Conservation (phyloP, 352 stramenopile genomes). For the Phytophthora rubi region DNA sequence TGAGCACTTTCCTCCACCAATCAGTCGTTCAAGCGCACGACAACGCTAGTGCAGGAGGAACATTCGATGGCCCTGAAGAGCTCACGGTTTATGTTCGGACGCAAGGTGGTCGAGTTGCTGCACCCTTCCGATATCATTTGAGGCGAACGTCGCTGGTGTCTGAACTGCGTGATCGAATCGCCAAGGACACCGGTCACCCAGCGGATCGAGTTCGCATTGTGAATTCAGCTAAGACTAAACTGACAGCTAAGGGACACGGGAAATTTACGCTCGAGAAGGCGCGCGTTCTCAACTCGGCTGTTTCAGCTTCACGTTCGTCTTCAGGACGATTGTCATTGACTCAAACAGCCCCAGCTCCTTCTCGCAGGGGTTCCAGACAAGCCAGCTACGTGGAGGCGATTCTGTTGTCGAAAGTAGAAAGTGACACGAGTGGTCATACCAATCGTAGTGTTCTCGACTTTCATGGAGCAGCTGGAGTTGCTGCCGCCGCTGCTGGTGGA, state of each 20-base stretch:
- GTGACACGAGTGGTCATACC: slow-evolving; percentile 61
- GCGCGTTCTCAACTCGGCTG: slow-evolving; percentile 46
- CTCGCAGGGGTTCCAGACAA: slow-evolving; percentile 34
- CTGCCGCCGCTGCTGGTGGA: slow-evolving; percentile 32
- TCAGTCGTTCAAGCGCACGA: slow-evolving; percentile 50
- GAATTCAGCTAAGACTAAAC: slow-evolving; percentile 74
- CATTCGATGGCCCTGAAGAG: slow-evolving; percentile 56
- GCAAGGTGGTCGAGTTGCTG: slow-evolving; percentile 64
- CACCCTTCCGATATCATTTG: slow-evolving; percentile 69
- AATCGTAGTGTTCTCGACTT: slow-evolving; percentile 53
- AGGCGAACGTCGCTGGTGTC: slow-evolving; percentile 61
- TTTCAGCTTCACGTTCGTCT: slow-evolving; percentile 19
- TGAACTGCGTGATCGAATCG: slow-evolving; percentile 68
- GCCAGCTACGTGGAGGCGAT: slow-evolving; percentile 60
- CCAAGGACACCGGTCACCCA: slow-evolving; percentile 67
- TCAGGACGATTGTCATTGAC: slow-evolving; percentile 31
- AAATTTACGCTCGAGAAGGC: slow-evolving; percentile 78
- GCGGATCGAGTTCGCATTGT: slow-evolving; percentile 71
- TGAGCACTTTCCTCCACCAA: slow-evolving; percentile 84
- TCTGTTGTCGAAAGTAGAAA: slow-evolving; percentile 69
- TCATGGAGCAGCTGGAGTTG: slow-evolving; percentile 35
- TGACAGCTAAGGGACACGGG: slow-evolving; percentile 69
- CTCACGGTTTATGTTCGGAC: slow-evolving; percentile 74
- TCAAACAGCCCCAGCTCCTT: slow-evolving; percentile 35
- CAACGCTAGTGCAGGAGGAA: slow-evolving; percentile 13